phyloP scores from a whole-genome alignment of 139 green algal genomes.

The Edaphochlamys debaryana region DNA sequence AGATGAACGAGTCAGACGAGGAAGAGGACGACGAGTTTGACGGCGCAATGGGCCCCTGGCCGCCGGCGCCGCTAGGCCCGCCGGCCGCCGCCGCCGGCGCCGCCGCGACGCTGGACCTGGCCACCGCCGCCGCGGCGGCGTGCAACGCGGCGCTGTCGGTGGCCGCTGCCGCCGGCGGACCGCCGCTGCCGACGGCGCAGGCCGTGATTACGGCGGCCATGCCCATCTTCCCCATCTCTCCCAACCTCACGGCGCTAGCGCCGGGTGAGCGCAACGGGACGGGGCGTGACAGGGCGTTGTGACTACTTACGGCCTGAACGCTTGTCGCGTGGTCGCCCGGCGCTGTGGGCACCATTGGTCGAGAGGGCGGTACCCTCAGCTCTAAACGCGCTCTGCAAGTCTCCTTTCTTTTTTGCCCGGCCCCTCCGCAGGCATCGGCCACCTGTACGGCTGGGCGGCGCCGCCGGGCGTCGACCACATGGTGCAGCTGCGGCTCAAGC shows the following conservation, averaged over 20 bases:
- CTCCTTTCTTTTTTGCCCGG: too few species aligned
- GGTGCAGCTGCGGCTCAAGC: not conserved
- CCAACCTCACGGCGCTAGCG: conserved; percentile 14
- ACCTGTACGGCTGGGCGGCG: conserved; percentile 24
- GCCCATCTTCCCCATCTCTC: conserved; percentile 21
- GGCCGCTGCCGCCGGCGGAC: not conserved
- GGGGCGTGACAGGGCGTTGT: too few species aligned
- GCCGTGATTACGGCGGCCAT: not conserved
- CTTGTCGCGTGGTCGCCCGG: too few species aligned
- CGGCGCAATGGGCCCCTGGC: not conserved
- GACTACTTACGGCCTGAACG: too few species aligned
- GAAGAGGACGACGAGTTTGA: conserved; percentile 52
- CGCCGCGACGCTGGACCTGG: not conserved
- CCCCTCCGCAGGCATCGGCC: conserved; percentile 11
- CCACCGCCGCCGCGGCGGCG: not conserved
- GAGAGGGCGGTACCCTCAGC: too few species aligned
- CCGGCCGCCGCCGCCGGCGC: not conserved
- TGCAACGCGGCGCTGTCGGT: not conserved
- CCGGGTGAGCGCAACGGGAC: conserved; percentile 26
- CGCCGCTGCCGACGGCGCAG: not conserved
- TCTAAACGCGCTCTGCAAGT: too few species aligned
- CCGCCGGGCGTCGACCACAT: not conserved
- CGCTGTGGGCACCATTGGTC: too few species aligned
- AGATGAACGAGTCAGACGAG: conserved; percentile 59
- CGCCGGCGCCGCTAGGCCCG: not conserved